Evolutionary conservation across 2,329 filamentous ascomycete species (phyloP).

Genomic region (Diplodia corticola): DNA sequence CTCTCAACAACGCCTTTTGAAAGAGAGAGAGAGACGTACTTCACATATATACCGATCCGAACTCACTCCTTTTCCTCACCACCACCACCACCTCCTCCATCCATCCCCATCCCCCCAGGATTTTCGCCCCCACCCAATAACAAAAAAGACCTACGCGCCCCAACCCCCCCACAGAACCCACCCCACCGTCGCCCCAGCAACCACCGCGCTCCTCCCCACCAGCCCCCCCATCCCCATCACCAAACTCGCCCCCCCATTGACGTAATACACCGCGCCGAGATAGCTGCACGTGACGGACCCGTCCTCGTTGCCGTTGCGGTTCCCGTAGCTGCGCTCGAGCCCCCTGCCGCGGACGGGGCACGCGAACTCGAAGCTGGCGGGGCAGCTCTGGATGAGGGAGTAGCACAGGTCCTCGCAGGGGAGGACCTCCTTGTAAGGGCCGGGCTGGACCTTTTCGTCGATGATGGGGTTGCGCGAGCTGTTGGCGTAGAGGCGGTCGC

Average conservation of each 20-base stretch:
- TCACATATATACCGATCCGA: no score
- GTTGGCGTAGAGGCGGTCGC: slow-evolving; percentile 46
- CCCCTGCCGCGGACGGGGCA: slow-evolving; percentile 63
- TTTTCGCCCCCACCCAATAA: no score
- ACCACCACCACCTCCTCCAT: neutral
- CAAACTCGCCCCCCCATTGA: slow-evolving; percentile 29
- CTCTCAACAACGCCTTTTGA: no score
- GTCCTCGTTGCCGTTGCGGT: slow-evolving; percentile 29
- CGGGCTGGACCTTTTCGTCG: slow-evolving; percentile 70
- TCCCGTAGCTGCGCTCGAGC: slow-evolving; percentile 55
- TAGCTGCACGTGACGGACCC: slow-evolving; percentile 43
- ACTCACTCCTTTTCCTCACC: no score
- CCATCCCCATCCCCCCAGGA: neutral
- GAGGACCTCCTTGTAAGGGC: slow-evolving; percentile 90
- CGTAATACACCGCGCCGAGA: slow-evolving; percentile 42
- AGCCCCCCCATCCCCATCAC: neutral
- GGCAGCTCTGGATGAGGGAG: slow-evolving; percentile 80
- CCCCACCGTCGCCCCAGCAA: neutral
- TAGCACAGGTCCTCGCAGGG: slow-evolving; percentile 90
- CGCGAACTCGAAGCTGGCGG: slow-evolving; percentile 69
- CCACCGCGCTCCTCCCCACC: neutral
- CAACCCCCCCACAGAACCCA: neutral
- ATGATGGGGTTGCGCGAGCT: slow-evolving; percentile 71
- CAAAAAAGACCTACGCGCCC: neutral
- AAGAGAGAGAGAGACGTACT: no score